A percentile compares a stretch with the other conserved stretches of the same genome.
phyloP scores from a whole-genome alignment of 805 yeast genomes.

The Ogataea pilisensis region DNA sequence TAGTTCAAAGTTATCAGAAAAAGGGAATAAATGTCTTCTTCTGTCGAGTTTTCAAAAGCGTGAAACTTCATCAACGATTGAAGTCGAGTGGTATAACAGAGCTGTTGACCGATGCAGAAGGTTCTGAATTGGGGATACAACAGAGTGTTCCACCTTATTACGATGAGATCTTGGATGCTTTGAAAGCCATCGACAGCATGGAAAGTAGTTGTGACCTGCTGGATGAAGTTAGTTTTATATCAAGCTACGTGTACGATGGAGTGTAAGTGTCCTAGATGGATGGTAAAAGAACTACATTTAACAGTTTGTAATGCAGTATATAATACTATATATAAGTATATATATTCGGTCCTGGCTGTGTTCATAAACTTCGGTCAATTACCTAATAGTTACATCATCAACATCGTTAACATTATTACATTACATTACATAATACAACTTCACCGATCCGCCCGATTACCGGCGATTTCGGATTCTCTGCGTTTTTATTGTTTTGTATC shows the following conservation, averaged over 20 bases:
- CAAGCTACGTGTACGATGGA: constrained; percentile 11
- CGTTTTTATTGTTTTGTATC: too few relatives aligned
- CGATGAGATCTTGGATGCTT: constrained; percentile 54
- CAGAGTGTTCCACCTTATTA: constrained; percentile 39
- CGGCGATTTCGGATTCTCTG: too few relatives aligned
- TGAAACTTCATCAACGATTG: constrained; percentile 46
- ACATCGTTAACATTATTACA: too few relatives aligned
- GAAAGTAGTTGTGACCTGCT: constrained; percentile 21
- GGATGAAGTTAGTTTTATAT: constrained; percentile 15
- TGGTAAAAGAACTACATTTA: too few relatives aligned
- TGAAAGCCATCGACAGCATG: constrained; percentile 39
- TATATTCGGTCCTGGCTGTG: too few relatives aligned
- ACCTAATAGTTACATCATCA: too few relatives aligned
- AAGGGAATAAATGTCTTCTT: constrained; percentile 56
- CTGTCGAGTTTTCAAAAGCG: constrained; percentile 51
- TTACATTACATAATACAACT: too few relatives aligned
- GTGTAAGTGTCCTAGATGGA: constrained; percentile 3
- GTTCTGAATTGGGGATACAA: constrained; percentile 27
- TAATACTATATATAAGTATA: neutral
- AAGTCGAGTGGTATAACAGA: constrained; percentile 51
- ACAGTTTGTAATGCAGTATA: too few relatives aligned
- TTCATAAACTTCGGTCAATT: too few relatives aligned
- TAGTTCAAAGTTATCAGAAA: constrained; percentile 51
- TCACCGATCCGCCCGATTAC: too few relatives aligned
- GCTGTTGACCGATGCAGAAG: constrained; percentile 25